Evolutionary conservation across 257 asterid genomes (phyloP).

Genomic region (Solanum rostratum): DNA sequence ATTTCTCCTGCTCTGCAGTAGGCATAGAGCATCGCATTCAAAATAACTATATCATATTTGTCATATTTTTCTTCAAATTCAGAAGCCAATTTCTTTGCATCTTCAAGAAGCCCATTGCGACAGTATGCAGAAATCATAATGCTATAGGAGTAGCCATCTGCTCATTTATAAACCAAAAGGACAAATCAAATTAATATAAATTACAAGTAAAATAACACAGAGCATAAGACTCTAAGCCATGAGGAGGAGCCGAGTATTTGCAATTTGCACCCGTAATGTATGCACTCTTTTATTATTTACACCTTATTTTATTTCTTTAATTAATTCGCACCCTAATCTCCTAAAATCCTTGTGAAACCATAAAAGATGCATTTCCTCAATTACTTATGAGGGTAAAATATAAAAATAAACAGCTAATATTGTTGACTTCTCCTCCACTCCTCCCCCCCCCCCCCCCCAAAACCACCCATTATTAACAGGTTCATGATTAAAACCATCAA

Average conservation of each 20-base stretch:
- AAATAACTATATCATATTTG: conserved; percentile 82
- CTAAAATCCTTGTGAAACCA: neutral
- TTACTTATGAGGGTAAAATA: neutral
- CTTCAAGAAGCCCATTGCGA: conserved; percentile 64
- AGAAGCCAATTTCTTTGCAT: conserved; percentile 75
- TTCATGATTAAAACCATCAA: neutral
- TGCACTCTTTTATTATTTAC: neutral
- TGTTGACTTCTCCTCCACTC: neutral
- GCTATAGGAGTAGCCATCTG: conserved; percentile 91
- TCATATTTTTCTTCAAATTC: conserved; percentile 67
- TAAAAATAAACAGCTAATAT: neutral
- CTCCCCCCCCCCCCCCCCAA: no score
- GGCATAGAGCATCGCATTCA: conserved; percentile 86
- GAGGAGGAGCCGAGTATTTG: neutral
- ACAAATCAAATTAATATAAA: conserved; percentile 11
- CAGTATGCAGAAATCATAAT: conserved; percentile 92
- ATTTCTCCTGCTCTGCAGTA: conserved; percentile 88
- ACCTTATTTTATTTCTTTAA: neutral
- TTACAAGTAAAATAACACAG: neutral
- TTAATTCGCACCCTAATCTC: neutral
- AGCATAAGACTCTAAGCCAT: neutral
- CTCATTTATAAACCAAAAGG: conserved; percentile 1
- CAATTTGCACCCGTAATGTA: neutral
- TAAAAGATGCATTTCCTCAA: neutral
- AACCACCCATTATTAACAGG: neutral